These are phyloP conservation scores for Talaromyces sp. DNA, from an alignment of 2,329 filamentous ascomycete species.

Conservation along the genomic window DNA sequence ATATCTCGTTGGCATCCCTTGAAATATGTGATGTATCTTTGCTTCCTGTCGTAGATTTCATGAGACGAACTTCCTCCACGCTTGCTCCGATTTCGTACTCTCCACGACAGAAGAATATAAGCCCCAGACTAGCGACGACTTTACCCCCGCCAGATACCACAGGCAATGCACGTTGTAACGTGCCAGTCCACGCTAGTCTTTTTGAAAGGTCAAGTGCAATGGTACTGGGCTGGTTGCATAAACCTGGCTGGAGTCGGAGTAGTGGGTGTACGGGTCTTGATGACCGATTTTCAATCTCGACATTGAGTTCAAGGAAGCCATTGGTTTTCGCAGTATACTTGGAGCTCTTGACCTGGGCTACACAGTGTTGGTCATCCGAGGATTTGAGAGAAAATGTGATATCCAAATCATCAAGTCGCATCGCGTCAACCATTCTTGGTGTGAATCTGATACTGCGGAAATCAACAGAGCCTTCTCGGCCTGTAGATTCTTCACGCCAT, in stretches of 20 bases:
- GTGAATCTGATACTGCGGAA: slow-evolving; percentile 72
- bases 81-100: slow-evolving; percentile 78
- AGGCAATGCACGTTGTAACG: slow-evolving; percentile 72
- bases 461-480: slow-evolving; percentile 68
- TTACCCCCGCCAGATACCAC: slow-evolving; percentile 59
- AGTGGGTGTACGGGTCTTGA: slow-evolving; percentile 66
- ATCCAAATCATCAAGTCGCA: slow-evolving; percentile 77
- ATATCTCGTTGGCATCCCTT: slow-evolving; percentile 27
- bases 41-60: slow-evolving; percentile 26
- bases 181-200: slow-evolving; percentile 81
- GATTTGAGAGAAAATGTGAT: slow-evolving; percentile 52
- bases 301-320: slow-evolving; percentile 66
- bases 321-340: slow-evolving; percentile 55
- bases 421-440: slow-evolving; percentile 75
- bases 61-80: slow-evolving; percentile 72
- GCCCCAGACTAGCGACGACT: slow-evolving; percentile 64
- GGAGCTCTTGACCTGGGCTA: slow-evolving; percentile 44
- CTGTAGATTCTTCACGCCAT: slow-evolving; percentile 65
- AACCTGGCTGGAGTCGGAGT: slow-evolving; percentile 71
- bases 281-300: slow-evolving; percentile 74
- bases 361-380: slow-evolving; percentile 22
- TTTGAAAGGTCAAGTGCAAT: slow-evolving; percentile 77
- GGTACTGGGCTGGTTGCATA: slow-evolving; percentile 69
- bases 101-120: slow-evolving; percentile 74
- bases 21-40: slow-evolving; percentile 14